Base-by-base conservation (phyloP, 176 grass and related monocot species). In the Leersia perrieri region DNA sequence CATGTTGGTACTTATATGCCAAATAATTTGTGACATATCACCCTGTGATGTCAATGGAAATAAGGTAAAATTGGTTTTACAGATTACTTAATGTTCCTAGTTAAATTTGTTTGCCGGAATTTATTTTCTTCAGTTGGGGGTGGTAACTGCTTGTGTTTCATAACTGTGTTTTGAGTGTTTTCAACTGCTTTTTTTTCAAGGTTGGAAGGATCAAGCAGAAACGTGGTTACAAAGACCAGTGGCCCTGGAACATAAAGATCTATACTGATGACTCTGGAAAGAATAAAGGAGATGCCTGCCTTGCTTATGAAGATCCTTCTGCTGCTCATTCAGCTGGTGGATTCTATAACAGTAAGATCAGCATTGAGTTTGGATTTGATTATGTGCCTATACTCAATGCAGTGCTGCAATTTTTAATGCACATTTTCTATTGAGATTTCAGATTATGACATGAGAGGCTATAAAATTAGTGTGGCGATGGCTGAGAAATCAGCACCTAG, bases 231-330 rank as follows among this genome's bases (percentile, higher is more conserved):
- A 99, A 99, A 69, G 97, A 99, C 49, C 97, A 99, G 49, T 99
- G 97, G 97, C 97, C 97, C 49, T 99, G 91, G 89, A 99, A 99
- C 92, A 99, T 99, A 68, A 99, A 96, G 74, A 88, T 99, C 66
- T 99, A 99, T 35, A 91, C 97, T 68, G 97, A 99, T 49, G 97
- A 99, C 1, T 84, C 63, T 75, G 97, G 97, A 77, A 99, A 96
- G 78, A 88, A 86, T 33, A 99, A 99, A 88, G 97, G 97, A 65
- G 97, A 99, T 74, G 97, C 93, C 82, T 92, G 90, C 65, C 89
- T 99, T 79, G 90, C 93, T 87, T 99, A 99, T 82, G 97, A 99
- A 93, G 97, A 99, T 86, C 97, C 97, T 60, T 88, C 89, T 77
- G 97, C 97, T 66, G 97, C 97, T 73, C 97, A 99, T 90, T 78